These are phyloP conservation scores for Aphanocladium album DNA, from an alignment of 2,329 filamentous ascomycete species.

Conservation along the genomic window DNA sequence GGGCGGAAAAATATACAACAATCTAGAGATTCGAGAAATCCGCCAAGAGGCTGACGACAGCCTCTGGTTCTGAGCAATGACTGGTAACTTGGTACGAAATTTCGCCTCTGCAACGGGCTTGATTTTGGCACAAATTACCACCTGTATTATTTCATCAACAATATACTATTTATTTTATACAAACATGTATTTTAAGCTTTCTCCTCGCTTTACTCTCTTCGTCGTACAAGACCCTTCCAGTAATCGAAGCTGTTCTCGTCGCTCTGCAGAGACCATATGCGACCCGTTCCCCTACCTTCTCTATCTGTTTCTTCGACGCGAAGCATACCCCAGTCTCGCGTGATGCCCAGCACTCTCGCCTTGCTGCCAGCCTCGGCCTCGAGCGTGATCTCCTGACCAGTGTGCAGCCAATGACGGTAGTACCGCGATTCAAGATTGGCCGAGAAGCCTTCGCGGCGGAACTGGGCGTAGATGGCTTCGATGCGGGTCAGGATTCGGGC, in stretches of 20 bases:
- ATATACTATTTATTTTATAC: neutral
- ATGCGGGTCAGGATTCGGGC: constrained; percentile 75
- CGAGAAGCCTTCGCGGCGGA: constrained; percentile 72
- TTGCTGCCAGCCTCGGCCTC: constrained; percentile 72
- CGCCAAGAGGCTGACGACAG: neutral
- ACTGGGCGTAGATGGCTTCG: constrained; percentile 70
- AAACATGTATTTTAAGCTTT: neutral
- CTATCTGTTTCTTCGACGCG: constrained; percentile 75
- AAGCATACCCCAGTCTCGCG: constrained; percentile 83
- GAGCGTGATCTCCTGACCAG: constrained; percentile 64
- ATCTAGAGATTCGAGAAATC: constrained; percentile 21
- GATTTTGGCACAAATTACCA: neutral
- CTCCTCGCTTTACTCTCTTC: constrained; percentile 55
- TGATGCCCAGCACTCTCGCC: constrained; percentile 81
- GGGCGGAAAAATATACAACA: constrained; percentile 13
- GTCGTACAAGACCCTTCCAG: constrained; percentile 78
- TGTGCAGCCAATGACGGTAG: constrained; percentile 83
- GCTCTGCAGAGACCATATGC: constrained; percentile 79
- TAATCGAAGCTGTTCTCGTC: constrained; percentile 99
- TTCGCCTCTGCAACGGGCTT: neutral
- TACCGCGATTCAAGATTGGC: constrained; percentile 68
- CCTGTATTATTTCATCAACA: constrained; percentile 12
- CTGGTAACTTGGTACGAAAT: neutral
- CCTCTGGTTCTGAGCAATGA: neutral
- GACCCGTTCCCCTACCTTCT: constrained; percentile 69